A percentile compares a stretch with the other conserved stretches of the same genome.
Conservation (phyloP, 768 basidiomycete genomes). For the Lactarius hengduanensis region DNA sequence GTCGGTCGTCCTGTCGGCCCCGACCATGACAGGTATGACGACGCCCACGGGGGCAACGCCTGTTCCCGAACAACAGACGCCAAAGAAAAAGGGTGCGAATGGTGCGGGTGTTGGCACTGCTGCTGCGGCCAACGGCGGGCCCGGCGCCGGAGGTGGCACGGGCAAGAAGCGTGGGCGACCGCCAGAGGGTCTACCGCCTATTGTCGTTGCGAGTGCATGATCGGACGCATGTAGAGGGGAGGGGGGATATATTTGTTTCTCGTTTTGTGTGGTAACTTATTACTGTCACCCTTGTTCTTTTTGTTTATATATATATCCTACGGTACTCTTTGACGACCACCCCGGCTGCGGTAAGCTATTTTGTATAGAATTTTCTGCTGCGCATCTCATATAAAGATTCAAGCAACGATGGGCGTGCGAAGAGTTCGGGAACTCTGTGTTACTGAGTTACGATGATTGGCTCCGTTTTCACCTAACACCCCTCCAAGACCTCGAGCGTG, state of each 20-base stretch:
- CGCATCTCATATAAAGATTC: background rate
- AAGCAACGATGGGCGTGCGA: background rate
- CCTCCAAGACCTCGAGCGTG: background rate
- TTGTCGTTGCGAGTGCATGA: conserved; percentile 37
- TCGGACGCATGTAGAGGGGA: background rate
- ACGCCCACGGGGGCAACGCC: background rate
- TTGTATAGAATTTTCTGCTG: background rate
- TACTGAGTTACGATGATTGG: background rate
- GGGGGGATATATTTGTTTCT: background rate
- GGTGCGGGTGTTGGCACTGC: background rate
- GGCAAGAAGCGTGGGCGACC: conserved; percentile 30
- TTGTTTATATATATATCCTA: conserved; percentile 22
- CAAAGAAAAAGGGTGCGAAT: conserved; percentile 26
- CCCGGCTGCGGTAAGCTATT: conserved; percentile 2
- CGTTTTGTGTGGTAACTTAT: conserved; percentile 25
- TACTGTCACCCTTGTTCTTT: conserved; percentile 13
- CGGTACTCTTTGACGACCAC: conserved; percentile 7
- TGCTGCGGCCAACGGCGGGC: background rate
- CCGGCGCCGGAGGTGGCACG: conserved; percentile 10
- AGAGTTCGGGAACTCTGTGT: background rate
- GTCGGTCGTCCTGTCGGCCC: background rate
- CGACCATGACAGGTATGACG: background rate
- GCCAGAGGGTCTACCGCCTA: conserved; percentile 32
- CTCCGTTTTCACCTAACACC: background rate
- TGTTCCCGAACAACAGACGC: conserved; percentile 17